phyloP scores from a whole-genome alignment of 2,329 filamentous ascomycete species.

The Colletotrichum shisoi region DNA sequence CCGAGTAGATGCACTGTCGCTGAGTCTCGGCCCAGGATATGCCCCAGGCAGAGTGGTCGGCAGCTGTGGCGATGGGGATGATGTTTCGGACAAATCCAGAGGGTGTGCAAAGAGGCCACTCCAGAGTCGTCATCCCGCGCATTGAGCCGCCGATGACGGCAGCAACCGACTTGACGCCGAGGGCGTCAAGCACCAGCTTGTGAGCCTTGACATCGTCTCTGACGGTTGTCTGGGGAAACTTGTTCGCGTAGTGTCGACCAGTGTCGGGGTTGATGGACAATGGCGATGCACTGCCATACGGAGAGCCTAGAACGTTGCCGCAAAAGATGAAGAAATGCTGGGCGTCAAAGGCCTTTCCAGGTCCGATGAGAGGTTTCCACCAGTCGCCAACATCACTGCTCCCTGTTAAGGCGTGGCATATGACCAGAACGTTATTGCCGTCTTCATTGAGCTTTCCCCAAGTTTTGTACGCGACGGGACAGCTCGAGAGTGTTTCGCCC shows the following conservation, averaged over 20 bases:
- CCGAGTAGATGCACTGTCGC: conserved; percentile 56
- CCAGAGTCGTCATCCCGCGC: conserved; percentile 65
- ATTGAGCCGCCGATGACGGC: conserved; percentile 65
- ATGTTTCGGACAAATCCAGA: conserved; percentile 61
- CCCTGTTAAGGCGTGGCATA: conserved; percentile 85
- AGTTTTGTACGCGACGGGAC: conserved; percentile 72
- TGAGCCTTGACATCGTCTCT: conserved; percentile 70
- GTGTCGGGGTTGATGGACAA: conserved; percentile 30
- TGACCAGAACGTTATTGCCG: conserved; percentile 73
- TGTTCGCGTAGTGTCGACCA: conserved; percentile 45
- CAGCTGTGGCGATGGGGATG: conserved; percentile 64
- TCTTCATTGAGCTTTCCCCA: conserved; percentile 66
- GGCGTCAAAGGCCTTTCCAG: conserved; percentile 80
- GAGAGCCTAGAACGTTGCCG: conserved; percentile 84
- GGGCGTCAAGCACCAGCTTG: conserved; percentile 61
- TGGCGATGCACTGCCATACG: conserved; percentile 83
- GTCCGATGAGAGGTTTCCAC: conserved; percentile 83
- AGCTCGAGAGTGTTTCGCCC: conserved; percentile 80
- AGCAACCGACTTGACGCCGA: conserved; percentile 62
- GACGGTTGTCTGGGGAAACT: conserved; percentile 73
- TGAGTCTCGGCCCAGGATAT: conserved; percentile 68
- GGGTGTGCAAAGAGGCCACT: conserved; percentile 62
- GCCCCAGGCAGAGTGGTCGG: conserved; percentile 65
- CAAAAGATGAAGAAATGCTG: conserved; percentile 87
- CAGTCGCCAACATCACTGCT: conserved; percentile 86